Evolutionary conservation across 495 filamentous ascomycete genomes (phyloP).

Genomic region (Penicillium crystallinum): DNA sequence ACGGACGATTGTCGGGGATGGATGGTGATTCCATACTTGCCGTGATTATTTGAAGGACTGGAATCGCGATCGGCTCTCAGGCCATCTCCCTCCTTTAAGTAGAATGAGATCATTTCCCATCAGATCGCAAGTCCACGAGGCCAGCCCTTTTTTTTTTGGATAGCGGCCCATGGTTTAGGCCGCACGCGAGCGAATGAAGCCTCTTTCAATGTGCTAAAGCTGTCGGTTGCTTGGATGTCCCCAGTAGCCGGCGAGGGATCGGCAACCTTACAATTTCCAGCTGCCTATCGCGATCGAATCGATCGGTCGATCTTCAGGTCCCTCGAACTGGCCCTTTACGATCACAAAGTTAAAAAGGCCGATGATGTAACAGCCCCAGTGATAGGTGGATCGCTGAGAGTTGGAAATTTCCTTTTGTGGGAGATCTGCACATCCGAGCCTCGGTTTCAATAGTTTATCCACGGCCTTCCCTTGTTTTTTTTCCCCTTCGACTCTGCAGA

Average conservation of each 20-base stretch:
- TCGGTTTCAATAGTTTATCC: not conserved
- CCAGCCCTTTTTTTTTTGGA: not conserved
- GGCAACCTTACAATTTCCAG: slow-evolving; percentile 2
- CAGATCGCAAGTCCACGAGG: not conserved
- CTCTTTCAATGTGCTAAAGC: slow-evolving; percentile 3
- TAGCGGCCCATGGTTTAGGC: slow-evolving; percentile 8
- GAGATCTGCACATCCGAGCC: not conserved
- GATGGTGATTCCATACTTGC: slow-evolving; percentile 20
- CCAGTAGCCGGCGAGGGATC: slow-evolving; percentile 6
- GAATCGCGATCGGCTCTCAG: not conserved
- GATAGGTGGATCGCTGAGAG: not conserved
- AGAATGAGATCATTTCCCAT: not conserved
- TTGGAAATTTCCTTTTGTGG: not conserved
- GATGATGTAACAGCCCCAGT: slow-evolving; percentile 13
- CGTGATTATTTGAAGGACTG: not conserved
- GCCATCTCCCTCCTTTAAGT: slow-evolving; percentile 6
- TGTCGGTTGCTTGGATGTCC: not conserved
- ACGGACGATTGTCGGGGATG: slow-evolving; percentile 16
- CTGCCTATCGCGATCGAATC: slow-evolving; percentile 5
- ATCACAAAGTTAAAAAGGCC: slow-evolving; percentile 7
- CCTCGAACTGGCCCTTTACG: not conserved
- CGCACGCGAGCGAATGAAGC: slow-evolving; percentile 7
- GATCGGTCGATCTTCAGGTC: slow-evolving; percentile 20
- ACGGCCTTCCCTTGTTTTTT: not conserved
- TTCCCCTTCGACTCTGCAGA: not conserved